Base-by-base conservation (phyloP, 108 stramenopile species). In the Cylindrotheca fusiformis region DNA sequence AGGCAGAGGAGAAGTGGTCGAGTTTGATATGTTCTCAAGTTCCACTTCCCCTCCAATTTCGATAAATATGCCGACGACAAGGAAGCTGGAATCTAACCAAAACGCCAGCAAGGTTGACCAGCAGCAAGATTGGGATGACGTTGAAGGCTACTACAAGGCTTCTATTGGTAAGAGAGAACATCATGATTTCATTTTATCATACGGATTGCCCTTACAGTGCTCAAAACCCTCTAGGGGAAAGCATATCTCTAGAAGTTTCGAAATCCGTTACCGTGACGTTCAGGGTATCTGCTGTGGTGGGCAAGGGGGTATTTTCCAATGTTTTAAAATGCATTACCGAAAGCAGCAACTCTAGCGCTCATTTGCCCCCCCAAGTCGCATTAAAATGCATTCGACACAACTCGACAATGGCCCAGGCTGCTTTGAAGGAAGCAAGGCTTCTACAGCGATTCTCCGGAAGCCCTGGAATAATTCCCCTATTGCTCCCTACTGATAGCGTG, bases 111-210 rank as follows among this genome's bases (percentile, higher is more conserved):
- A 60, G 12, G 56, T 67, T 4, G 56, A 87, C 24, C 67, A 69
- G 21, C 85, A 84, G 58, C 71, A 70, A 23, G 87, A 97, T 67
- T 97, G 92, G 78, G 95, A 97, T 58, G 98, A 99, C 65, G 71
- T 63, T 18, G 98, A 99, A 69, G 98, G 98, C n/a, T 99, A 99
- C 71, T 99, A 98, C 79, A 93, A 84, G 63, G 91, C 96, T 5
- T 66, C 71, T 26, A 95, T 96, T 58, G 95, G 94, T 48, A 92
- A 94, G 72, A 61, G 76, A n/a, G n/a, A n/a, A n/a, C n/a, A n/a
- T n/a, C n/a, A n/a, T n/a, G n/a, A n/a, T n/a, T n/a, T n/a, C n/a
- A n/a, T n/a, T n/a, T n/a, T n/a, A n/a, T n/a, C n/a, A n/a, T n/a
- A n/a, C n/a, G n/a, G n/a, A n/a, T n/a, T n/a, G n/a, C n/a, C n/a